Evolutionary conservation across 768 basidiomycete genomes (phyloP), one percentile per base, ranked within the genome.

Genomic region (Obba rivulosa): DNA sequence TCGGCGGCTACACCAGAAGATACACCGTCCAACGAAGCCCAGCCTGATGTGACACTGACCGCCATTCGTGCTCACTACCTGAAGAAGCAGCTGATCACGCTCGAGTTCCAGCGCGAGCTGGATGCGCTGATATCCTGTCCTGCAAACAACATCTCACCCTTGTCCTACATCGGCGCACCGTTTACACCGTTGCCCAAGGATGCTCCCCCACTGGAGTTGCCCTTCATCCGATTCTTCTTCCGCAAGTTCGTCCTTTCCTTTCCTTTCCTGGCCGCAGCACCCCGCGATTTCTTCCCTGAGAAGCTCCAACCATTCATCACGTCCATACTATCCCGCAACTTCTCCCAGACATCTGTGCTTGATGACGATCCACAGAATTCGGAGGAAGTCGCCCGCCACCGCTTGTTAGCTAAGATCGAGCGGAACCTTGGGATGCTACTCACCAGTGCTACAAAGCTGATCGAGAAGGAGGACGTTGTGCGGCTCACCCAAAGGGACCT

Each of bases 61-160:
- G 90, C 95, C 11, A 71, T 94, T 41, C 85, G 94, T 37, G 92
- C 94, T 3, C 96, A 99, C 63, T 99, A 99, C 68, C 88, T 99
- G 65, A 99, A 98, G 75, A 98, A 98, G 67, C 79, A 90, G 16
- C 83, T 99, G 48, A 77, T 97, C 38, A 81, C 87, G 56, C 83
- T 97, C 44, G 85, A 97, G 65, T 83, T 97, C 58, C 69, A 72
- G 57, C 70, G 69, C n/a, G 96, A 99, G 67, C 77, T 98, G 52
- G 73, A 80, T 51, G 70, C 71, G 18, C 74, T 92, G 55, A 78
- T 80, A 9, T 71, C 76, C 4, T 69, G 77, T 0, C 58, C 71
- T 1, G 60, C 70, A 17, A 69, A 68, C 41, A 75, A 74, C 45
- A 60, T 76, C 4, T 86, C 84, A 18, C 75, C 91, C 0, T 76